Base-by-base conservation (phyloP, 2,329 filamentous ascomycete genomes). In the Sclerotinia spermophila region DNA sequence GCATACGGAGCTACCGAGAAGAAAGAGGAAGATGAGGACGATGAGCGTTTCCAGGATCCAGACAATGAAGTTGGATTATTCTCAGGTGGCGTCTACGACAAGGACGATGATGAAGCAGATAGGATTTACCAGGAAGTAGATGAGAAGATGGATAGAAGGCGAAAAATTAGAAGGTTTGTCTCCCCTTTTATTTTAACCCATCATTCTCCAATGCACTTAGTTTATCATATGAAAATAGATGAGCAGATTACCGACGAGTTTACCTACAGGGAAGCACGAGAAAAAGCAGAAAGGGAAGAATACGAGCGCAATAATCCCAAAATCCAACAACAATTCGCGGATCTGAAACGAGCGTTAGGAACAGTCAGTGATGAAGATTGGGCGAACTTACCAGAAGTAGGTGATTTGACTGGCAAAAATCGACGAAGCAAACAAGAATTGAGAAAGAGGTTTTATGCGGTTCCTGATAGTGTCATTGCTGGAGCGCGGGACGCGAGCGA, bases 231-330 rank as follows among this genome's bases (percentile, higher is more conserved):
- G 80, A 81, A 83, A 84, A 84, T 86, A 84, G 84, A 84, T 87
- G 89, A 87, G 86, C 88, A 92, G 89, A 90, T 88, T 92, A 87
- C 91, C 90, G 90, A 94, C 90, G 82, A 87, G 83, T 81, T 82
- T 83, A 85, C 84, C 82, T 80, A 84, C 84, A 97, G 96, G 88
- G 96, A 99, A 91, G 91, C 90, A 79, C 93, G 96, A 81, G 96
- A 99, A 82, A 85, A 92, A 80, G 87, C 92, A 83, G 95, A 99
- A 84, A 89, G 87, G 81, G 93, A 97, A 79, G 94, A 98, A 78
- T 97, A 97, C 86, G 95, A 99, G 83, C 90, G 91, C 76, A 95
- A 97, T 81, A 98, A 99, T 80, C 96, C 96, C 21, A 99, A 98
- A 82, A 97, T 99, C 67, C 93, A 97, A 79, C 93, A 97, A 76